Evolutionary conservation across 2,329 filamentous ascomycete species (phyloP), one percentile per base, ranked within the genome.

Genomic region (Salinomyces thailandicus): DNA sequence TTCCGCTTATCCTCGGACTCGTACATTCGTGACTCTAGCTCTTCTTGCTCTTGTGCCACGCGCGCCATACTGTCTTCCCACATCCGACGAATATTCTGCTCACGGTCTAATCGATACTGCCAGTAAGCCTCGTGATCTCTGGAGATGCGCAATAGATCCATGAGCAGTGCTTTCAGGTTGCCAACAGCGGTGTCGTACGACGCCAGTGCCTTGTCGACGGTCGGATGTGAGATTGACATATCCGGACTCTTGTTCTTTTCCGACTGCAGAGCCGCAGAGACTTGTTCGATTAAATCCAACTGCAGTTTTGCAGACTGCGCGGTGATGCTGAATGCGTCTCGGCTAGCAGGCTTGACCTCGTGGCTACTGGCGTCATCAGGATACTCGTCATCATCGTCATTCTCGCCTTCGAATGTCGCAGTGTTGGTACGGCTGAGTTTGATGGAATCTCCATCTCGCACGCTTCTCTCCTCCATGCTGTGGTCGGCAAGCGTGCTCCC

Each of bases 21-120:
- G 30, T 84, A 85, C 42, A 95, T 83, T 39, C 79, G 81, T 22
- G 77, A 84, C 57, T 96, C 85, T 1, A 98, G 72, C 35, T 86
- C 75, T 61, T 96, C 91, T 51, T 98, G 91, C 58, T 98, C 91
- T 38, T 77, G 79, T 13, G 87, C 91, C n/a, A 98, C 82, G 51
- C 87, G 79, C 7, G 91, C 86, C 91, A 98, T 95, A 62, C 87
- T 96, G 53, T 98, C 91, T 62, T 98, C 91, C 91, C 91, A 98
- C 77, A 98, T 84, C 41, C 84, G 80, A 24, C 91, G 78, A 63
- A 96, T 81, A 56, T 94, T 85, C 29, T 80, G 79, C 63, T 98
- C 91, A 36, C 86, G 80, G 49, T 94, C 87, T 27, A 98, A 69
- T 11, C 87, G 79, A 57, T 93, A 93, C 59, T 96, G 89, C 91